Evolutionary conservation across 2,329 filamentous ascomycete genomes (phyloP).

Genomic region (Apiospora malaysiana): DNA sequence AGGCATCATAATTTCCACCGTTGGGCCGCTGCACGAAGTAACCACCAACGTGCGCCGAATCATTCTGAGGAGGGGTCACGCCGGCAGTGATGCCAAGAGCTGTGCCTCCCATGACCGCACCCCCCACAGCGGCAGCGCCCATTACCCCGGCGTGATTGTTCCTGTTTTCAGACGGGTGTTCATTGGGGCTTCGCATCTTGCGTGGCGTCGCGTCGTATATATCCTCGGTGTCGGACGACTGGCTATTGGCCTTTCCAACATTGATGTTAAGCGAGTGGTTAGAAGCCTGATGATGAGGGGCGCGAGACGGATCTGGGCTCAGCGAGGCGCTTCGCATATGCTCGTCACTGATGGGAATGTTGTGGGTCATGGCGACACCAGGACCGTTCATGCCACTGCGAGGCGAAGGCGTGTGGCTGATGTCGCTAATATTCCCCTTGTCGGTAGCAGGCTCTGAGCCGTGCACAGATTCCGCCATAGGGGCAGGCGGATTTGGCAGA

Average conservation of each 20-base stretch:
- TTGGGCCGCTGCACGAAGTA: constrained; percentile 24
- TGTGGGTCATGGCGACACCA: constrained; percentile 7
- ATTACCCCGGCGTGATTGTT: constrained; percentile 20
- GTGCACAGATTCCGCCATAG: neutral
- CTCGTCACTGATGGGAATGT: constrained; percentile 28
- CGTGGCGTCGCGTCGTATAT: constrained; percentile 40
- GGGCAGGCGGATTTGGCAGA: constrained; percentile 20
- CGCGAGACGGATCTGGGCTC: constrained; percentile 19
- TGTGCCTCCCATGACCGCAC: constrained; percentile 14
- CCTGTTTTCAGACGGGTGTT: neutral
- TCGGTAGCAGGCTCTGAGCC: constrained; percentile 1
- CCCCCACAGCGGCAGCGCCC: constrained; percentile 2
- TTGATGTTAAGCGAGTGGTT: constrained; percentile 36
- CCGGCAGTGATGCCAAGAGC: constrained; percentile 23
- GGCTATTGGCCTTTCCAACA: constrained; percentile 35
- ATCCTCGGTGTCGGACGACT: constrained; percentile 32
- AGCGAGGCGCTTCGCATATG: constrained; percentile 26
- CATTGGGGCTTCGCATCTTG: constrained; percentile 8
- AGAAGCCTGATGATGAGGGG: constrained; percentile 33
- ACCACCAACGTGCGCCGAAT: constrained; percentile 22
- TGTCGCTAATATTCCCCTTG: constrained; percentile 15
- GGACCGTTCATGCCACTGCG: constrained; percentile 28
- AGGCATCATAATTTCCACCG: constrained; percentile 20
- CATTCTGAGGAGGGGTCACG: neutral
- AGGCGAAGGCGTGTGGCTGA: constrained; percentile 25